Conservation (phyloP, 2,329 filamentous ascomycete genomes). For the Colletotrichum tamarilloi region DNA sequence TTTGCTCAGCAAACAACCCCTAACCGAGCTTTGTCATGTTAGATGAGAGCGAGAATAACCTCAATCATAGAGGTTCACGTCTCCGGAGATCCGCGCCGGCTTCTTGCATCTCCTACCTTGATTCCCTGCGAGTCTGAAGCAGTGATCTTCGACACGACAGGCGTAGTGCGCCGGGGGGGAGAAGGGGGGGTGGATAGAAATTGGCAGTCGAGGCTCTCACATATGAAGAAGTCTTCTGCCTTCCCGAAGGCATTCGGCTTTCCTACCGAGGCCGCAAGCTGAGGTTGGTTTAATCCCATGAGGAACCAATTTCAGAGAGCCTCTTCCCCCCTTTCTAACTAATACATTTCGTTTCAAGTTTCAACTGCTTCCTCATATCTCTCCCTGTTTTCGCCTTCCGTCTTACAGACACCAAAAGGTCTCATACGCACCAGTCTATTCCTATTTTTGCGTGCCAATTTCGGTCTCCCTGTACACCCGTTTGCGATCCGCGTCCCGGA, state of each 20-base stretch:
- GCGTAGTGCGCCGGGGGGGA: background rate
- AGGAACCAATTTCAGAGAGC: background rate
- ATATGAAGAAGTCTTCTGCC: background rate
- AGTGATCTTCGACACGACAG: background rate
- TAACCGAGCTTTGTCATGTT: background rate
- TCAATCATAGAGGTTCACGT: background rate
- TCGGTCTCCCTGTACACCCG: constrained; percentile 7
- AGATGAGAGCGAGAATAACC: background rate
- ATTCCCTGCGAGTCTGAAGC: background rate
- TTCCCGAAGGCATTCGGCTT: background rate
- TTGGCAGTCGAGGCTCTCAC: background rate
- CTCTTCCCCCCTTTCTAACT: background rate
- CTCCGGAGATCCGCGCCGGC: background rate
- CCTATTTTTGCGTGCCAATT: background rate
- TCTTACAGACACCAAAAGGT: background rate
- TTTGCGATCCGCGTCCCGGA: background rate
- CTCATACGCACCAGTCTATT: background rate
- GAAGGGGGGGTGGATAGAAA: background rate
- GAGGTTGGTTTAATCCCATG: background rate
- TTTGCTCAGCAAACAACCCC: background rate
- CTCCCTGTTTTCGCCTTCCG: background rate
- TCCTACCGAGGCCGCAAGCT: background rate
- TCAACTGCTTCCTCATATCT: background rate
- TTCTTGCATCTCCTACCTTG: background rate
- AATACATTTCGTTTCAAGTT: background rate